phyloP scores from a whole-genome alignment of 768 basidiomycete genomes.

The Russula sp. region DNA sequence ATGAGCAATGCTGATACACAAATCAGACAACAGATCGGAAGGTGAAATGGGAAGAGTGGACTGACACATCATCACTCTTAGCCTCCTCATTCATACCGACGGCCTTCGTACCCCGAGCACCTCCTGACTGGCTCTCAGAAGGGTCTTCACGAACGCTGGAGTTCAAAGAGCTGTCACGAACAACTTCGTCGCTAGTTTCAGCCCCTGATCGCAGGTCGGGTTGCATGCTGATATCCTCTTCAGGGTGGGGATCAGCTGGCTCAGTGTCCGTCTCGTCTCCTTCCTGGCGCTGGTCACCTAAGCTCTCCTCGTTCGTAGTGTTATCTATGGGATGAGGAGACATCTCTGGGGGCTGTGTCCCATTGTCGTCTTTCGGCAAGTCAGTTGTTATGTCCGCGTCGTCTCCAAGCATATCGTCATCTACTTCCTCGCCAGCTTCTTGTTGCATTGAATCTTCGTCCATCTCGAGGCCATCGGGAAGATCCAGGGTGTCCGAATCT shows the following conservation, averaged over 20 bases:
- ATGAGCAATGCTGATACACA: neutral
- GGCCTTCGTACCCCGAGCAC: slow-evolving; percentile 6
- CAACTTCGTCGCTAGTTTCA: slow-evolving; percentile 18
- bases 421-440: slow-evolving; percentile 30
- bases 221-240: slow-evolving; percentile 34
- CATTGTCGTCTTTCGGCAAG: slow-evolving; percentile 17
- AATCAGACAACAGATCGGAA: neutral
- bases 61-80: neutral
- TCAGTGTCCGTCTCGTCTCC: slow-evolving; percentile 31
- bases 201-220: slow-evolving; percentile 34
- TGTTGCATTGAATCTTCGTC: slow-evolving; percentile 26
- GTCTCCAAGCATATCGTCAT: slow-evolving; percentile 20
- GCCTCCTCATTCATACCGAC: slow-evolving; percentile 6
- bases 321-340: slow-evolving; percentile 5
- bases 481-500: slow-evolving; percentile 77
- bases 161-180: neutral
- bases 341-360: neutral
- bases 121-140: slow-evolving; percentile 5
- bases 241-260: slow-evolving; percentile 35
- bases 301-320: neutral
- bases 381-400: slow-evolving; percentile 22
- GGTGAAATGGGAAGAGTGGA: neutral
- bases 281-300: slow-evolving; percentile 8
- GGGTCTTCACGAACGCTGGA: slow-evolving; percentile 1
- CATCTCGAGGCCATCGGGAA: slow-evolving; percentile 82